phyloP scores from a whole-genome alignment of 345 rosid genomes.

The Syzygium aromaticum region DNA sequence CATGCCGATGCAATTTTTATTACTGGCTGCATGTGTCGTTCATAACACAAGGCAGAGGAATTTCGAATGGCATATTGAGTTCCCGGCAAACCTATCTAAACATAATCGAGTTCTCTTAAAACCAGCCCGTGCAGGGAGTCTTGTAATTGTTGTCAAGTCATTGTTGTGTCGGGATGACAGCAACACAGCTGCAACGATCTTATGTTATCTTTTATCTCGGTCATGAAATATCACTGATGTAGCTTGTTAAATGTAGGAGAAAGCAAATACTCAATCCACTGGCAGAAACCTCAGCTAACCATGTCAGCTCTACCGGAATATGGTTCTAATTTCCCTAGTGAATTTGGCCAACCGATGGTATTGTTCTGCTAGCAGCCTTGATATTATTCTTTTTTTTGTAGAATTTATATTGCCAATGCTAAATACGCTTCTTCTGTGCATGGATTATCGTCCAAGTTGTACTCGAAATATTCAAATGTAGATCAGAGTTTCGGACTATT shows the following conservation, averaged over 20 bases:
- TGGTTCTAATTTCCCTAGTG: slow-evolving; percentile 36
- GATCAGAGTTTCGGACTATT: slow-evolving; percentile 67
- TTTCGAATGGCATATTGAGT: neutral
- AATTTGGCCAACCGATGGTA: slow-evolving; percentile 60
- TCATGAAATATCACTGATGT: neutral
- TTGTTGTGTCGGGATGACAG: neutral
- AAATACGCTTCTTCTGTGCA: slow-evolving; percentile 1
- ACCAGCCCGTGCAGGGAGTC: neutral
- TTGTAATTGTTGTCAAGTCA: neutral
- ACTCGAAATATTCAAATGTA: slow-evolving; percentile 38
- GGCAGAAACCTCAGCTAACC: slow-evolving; percentile 32
- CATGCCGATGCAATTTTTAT: neutral
- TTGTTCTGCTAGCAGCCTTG: neutral
- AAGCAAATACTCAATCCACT: slow-evolving; percentile 16
- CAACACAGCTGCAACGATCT: neutral
- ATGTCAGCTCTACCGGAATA: slow-evolving; percentile 35
- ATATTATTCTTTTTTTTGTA: neutral
- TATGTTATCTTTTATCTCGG: neutral
- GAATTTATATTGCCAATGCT: neutral
- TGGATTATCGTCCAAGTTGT: slow-evolving; percentile 23
- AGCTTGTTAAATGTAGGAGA: neutral
- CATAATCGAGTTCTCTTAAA: neutral
- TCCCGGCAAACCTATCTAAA: neutral
- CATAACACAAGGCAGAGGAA: neutral
- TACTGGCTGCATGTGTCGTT: neutral